These are phyloP conservation scores for Pseudofabraea citricarpa DNA, from an alignment of 2,329 filamentous ascomycete species.

Conservation along the genomic window DNA sequence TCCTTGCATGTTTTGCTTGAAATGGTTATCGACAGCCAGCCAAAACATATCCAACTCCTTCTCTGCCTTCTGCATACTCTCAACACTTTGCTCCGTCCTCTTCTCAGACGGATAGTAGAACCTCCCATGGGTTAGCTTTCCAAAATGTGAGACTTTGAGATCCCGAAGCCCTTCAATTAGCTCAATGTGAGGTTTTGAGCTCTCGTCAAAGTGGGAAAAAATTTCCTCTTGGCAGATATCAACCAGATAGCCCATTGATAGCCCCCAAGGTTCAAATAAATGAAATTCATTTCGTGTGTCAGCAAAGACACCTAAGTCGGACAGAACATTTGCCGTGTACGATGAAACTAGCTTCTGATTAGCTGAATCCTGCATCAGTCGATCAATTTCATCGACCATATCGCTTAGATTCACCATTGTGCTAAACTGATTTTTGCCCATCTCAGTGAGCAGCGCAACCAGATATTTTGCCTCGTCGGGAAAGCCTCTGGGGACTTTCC, in stretches of 20 bases:
- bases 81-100: conserved; percentile 38
- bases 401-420: no score
- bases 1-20: not conserved
- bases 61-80: conserved; percentile 40
- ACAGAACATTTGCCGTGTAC: not conserved
- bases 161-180: not conserved
- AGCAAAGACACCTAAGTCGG: not conserved
- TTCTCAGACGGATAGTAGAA: conserved; percentile 39
- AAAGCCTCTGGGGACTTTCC: no score
- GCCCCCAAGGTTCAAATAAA: not conserved
- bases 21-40: conserved; percentile 26
- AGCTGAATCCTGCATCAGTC: not conserved
- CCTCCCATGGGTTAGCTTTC: not conserved
- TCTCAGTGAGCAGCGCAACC: no score
- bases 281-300: not conserved
- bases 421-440: no score
- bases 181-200: no score
- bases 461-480: no score
- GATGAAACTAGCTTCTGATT: not conserved
- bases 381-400: not conserved
- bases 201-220: no score
- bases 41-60: conserved; percentile 41
- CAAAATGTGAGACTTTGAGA: not conserved
- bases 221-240: no score
- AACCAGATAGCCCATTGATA: no score